These are phyloP conservation scores for Notholithocarpus densiflorus DNA, from an alignment of 306 rosid species.

Conservation along the genomic window DNA sequence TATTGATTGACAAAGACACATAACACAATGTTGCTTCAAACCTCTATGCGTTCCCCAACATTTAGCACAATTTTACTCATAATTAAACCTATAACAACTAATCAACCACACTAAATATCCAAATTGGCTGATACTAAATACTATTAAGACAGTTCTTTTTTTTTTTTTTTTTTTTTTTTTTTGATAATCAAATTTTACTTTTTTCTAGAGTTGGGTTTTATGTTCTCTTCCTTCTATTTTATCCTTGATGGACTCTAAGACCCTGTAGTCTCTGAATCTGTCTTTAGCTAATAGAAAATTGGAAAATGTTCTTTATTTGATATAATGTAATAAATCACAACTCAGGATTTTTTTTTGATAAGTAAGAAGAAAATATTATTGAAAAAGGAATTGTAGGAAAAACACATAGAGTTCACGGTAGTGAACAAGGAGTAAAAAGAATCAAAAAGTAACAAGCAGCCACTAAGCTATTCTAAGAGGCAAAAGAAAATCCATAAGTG, in stretches of 20 bases:
- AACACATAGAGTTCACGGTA: too few species aligned
- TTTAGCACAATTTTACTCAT: background rate
- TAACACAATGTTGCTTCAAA: background rate
- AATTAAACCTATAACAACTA: background rate
- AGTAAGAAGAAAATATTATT: too few species aligned
- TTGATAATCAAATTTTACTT: background rate
- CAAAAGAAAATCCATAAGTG: too few species aligned
- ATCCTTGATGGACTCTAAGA: conserved; percentile 25
- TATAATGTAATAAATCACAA: conserved; percentile 43
- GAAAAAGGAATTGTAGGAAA: too few species aligned
- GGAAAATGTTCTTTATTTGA: conserved; percentile 39
- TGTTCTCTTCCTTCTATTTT: conserved; percentile 10
- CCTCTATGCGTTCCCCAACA: background rate
- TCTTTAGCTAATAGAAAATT: conserved; percentile 29
- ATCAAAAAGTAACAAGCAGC: too few species aligned
- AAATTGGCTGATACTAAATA: background rate
- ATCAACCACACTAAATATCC: too few species aligned
- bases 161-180: too few species aligned
- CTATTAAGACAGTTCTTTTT: too few species aligned
- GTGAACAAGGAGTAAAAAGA: too few species aligned
- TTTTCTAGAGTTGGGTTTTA: conserved; percentile 32
- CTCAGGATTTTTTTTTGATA: conserved; percentile 2
- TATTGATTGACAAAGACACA: background rate
- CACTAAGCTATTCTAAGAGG: too few species aligned
- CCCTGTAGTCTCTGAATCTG: conserved; percentile 28